A percentile compares a stretch with the other conserved stretches of the same genome.
Evolutionary conservation across 306 rosid species (phyloP).

Genomic region (Lathyrus tuberosus): DNA sequence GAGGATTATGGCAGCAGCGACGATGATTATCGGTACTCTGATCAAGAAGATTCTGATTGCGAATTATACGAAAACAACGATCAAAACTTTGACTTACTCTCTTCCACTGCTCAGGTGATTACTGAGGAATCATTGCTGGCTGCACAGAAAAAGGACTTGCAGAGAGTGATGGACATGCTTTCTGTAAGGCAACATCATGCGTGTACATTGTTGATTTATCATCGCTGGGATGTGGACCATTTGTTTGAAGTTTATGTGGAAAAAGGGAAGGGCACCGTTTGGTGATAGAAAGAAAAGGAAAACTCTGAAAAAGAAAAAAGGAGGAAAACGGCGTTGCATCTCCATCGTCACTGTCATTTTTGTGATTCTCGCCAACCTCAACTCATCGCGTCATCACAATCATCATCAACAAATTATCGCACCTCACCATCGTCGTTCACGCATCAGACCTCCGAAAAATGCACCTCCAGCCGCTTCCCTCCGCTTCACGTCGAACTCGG

Average conservation of each 20-base stretch:
- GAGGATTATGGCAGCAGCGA: conserved; percentile 52
- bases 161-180: conserved; percentile 77
- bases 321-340: too few relatives aligned
- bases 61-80: conserved; percentile 33
- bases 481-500: too few relatives aligned
- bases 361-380: too few relatives aligned
- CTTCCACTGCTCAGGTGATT: conserved; percentile 73
- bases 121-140: conserved; percentile 70
- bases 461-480: too few relatives aligned
- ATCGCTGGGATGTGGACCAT: conserved; percentile 89
- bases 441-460: too few relatives aligned
- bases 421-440: too few relatives aligned
- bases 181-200: conserved; percentile 81
- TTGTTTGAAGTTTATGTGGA: conserved; percentile 73
- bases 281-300: too few relatives aligned
- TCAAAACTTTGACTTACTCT: too few relatives aligned
- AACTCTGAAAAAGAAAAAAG: too few relatives aligned
- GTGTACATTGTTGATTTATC: conserved; percentile 77
- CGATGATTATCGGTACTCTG: conserved; percentile 66
- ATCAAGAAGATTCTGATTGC: conserved; percentile 61
- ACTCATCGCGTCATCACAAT: too few relatives aligned
- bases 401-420: too few relatives aligned
- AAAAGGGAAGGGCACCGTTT: conserved; percentile 62
- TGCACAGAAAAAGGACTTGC: conserved; percentile 93
- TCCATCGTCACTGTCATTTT: too few relatives aligned